A percentile compares a stretch with the other conserved stretches of the same genome.
Evolutionary conservation across 768 basidiomycete genomes (phyloP).

Genomic region (Suillus hirtellus): DNA sequence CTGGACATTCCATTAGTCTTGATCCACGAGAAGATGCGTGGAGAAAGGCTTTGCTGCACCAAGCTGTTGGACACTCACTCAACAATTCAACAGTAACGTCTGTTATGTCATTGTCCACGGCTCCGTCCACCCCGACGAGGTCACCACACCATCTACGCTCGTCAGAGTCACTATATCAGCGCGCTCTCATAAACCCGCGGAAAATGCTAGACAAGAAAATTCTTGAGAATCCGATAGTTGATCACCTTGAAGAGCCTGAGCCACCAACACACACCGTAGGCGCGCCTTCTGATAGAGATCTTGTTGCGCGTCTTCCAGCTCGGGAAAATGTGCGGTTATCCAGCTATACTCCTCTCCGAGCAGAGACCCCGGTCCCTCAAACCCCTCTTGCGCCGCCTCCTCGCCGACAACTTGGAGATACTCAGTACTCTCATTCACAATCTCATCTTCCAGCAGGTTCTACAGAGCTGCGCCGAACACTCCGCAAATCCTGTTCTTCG

Average conservation of each 20-base stretch:
- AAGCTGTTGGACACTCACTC: constrained; percentile 79
- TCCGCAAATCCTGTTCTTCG: constrained; percentile 56
- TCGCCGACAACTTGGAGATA: constrained; percentile 40
- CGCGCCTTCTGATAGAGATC: constrained; percentile 12
- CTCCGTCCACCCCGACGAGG: constrained; percentile 40
- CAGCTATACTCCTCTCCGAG: constrained; percentile 53
- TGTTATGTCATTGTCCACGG: constrained; percentile 31
- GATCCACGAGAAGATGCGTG: constrained; percentile 65
- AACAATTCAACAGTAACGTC: constrained; percentile 54
- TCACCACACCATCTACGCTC: constrained; percentile 23
- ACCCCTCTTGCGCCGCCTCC: constrained; percentile 71
- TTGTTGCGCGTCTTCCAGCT: constrained; percentile 20
- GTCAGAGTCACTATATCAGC: constrained; percentile 25
- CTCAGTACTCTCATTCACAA: constrained; percentile 58
- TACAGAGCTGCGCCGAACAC: constrained; percentile 15
- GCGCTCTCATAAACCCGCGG: constrained; percentile 25
- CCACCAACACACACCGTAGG: constrained; percentile 22
- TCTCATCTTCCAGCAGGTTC: constrained; percentile 40
- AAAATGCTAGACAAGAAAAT: constrained; percentile 44
- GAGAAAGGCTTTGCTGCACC: constrained; percentile 72
- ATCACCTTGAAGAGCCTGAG: constrained; percentile 33
- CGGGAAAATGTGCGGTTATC: constrained; percentile 39
- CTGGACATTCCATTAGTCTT: constrained; percentile 51
- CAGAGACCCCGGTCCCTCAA: constrained; percentile 65
- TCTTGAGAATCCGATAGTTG: constrained; percentile 40